Conservation (phyloP, 108 stramenopile species). For the Pseudonitzschia pungens region DNA sequence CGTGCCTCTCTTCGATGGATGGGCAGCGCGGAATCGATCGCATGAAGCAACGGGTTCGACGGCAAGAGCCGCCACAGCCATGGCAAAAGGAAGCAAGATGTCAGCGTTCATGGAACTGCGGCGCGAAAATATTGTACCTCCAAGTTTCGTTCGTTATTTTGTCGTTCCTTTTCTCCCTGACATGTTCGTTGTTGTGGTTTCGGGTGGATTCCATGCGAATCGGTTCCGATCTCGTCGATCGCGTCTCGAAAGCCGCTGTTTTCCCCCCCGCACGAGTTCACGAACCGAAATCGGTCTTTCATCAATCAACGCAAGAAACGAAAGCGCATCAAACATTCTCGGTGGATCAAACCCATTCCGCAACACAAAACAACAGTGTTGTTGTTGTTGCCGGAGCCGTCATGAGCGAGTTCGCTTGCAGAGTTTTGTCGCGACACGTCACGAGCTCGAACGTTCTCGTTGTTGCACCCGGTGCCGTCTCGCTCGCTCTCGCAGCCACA, state of each 20-base stretch:
- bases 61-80: too few relatives aligned
- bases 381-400: slow-evolving; percentile 42
- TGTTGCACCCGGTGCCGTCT: slow-evolving; percentile 29
- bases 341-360: neutral
- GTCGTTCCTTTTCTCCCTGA: too few relatives aligned
- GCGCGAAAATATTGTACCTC: too few relatives aligned
- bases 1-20: too few relatives aligned
- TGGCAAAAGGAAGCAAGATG: too few relatives aligned
- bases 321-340: neutral
- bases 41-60: too few relatives aligned
- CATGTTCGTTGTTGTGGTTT: too few relatives aligned
- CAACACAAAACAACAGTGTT: neutral
- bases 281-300: neutral
- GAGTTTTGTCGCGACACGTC: slow-evolving; percentile 44
- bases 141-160: too few relatives aligned
- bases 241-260: neutral
- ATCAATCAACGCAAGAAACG: neutral
- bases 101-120: too few relatives aligned
- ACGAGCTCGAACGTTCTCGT: slow-evolving; percentile 45
- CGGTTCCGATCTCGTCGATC: too few relatives aligned
- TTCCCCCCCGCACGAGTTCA: neutral
- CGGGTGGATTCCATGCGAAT: too few relatives aligned
- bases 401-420: slow-evolving; percentile 38
- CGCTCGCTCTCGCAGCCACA: neutral
- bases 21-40: too few relatives aligned